Evolutionary conservation across 139 green algal species (phyloP), one percentile per base, ranked within the genome.

Genomic region (Coccomyxa sp.): DNA sequence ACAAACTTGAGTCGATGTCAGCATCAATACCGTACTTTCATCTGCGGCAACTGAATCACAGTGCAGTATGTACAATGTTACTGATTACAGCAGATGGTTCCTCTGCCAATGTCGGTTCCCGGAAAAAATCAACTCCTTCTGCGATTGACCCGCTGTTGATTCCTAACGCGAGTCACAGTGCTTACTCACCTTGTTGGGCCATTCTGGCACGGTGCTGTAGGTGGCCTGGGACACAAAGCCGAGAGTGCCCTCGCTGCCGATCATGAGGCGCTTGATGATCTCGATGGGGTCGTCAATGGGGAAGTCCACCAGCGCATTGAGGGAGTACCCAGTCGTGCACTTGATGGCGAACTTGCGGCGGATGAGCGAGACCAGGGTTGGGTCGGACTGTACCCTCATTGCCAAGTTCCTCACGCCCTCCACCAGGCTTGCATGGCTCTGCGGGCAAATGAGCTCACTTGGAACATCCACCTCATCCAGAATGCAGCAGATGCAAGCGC

Each of bases 291-390:
- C 93, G 71, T 95, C 89, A 21, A 91, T 27, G 11, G 92, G 92
- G 91, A 96, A 97, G 91, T 98, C 96, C 38, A 98, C 95, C 80
- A 99, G 92, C n/a, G 96, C 96, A 76, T 96, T 96, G 51, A 96
- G 87, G 38, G 88, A 93, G 88, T 96, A 96, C 88, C 95, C 95
- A 51, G 96, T 99, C 81, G 96, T 99, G 91, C 96, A 99, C 94
- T 99, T 99, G 93, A 99, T 99, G 81, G 94, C 91, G 86, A 98
- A 98, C 93, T 99, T 99, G 86, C 94, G 91, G 77, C 94, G 87
- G 86, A 99, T 98, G 76, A 98, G 91, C 74, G 92, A 91, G 58
- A 90, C 90, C 45, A 99, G 94, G 84, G 97, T 89, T 27, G 85
- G 79, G 91, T 99, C 95, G 0, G 86, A 83, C 88, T 98, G 94